A percentile compares a stretch with the other conserved stretches of the same genome.
Conservation (phyloP, 1,284 basidiomycete genomes). For the Ganoderma meredithae region DNA sequence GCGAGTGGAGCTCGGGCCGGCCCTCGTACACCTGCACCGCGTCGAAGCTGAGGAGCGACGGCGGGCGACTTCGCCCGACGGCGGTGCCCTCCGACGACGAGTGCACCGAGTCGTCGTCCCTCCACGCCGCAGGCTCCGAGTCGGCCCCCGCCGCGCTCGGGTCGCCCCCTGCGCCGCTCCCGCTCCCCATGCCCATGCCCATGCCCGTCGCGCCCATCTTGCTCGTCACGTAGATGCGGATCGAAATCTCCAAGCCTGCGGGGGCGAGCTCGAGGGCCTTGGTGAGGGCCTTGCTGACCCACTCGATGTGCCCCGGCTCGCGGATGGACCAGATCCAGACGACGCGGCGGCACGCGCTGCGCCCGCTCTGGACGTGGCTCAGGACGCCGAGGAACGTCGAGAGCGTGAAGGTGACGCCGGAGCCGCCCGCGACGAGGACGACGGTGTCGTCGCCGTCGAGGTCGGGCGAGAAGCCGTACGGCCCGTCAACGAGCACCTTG, state of each 20-base stretch:
- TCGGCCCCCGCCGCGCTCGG: no score
- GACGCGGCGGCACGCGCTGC: conserved; percentile 43
- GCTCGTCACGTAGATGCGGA: conserved; percentile 49
- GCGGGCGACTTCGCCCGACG: conserved; percentile 23
- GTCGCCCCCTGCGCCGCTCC: neutral
- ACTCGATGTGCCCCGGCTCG: conserved; percentile 48
- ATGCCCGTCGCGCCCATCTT: conserved; percentile 40
- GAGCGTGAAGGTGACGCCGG: conserved; percentile 58
- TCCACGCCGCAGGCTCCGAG: conserved; percentile 6
- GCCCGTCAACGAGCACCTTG: conserved; percentile 58
- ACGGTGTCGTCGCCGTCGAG: conserved; percentile 52
- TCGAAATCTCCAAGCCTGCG: conserved; percentile 43
- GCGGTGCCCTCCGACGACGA: conserved; percentile 24
- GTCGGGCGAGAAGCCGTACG: conserved; percentile 57
- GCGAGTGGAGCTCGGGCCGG: conserved; percentile 40
- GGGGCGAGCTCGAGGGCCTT: conserved; percentile 44
- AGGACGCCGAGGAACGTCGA: conserved; percentile 54
- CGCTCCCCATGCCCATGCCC: neutral
- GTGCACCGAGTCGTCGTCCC: conserved; percentile 34
- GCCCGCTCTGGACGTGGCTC: conserved; percentile 39
- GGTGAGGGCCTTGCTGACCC: conserved; percentile 47
- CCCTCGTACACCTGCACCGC: conserved; percentile 40
- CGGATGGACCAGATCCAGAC: conserved; percentile 56
- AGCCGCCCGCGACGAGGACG: conserved; percentile 59
- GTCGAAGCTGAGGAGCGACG: conserved; percentile 34